Evolutionary conservation across 352 stramenopile species (phyloP).

Genomic region (Globisporangium yorkense): DNA sequence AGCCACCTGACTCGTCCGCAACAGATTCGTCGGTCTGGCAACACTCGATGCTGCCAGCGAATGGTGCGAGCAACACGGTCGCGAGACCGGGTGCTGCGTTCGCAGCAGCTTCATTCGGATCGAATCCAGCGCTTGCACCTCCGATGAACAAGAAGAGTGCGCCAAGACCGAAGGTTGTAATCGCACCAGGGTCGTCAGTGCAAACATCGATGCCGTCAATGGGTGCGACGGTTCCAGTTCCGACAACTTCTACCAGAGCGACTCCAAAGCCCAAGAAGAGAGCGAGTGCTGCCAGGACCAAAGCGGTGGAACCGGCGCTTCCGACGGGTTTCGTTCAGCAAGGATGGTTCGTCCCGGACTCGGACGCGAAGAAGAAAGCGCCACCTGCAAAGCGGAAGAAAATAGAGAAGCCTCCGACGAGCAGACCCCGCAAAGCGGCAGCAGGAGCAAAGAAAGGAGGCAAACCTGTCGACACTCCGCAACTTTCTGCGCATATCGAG

Average conservation of each 20-base stretch:
- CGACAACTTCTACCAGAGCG: background rate
- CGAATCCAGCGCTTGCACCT: too few relatives aligned
- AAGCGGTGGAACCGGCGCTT: background rate
- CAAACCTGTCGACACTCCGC: background rate
- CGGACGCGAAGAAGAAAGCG: background rate
- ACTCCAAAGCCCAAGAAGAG: background rate
- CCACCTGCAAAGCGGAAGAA: background rate
- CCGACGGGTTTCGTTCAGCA: background rate
- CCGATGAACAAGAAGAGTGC: too few relatives aligned
- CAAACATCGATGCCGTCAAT: too few relatives aligned
- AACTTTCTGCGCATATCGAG: background rate
- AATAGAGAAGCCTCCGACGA: background rate
- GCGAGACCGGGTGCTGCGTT: background rate
- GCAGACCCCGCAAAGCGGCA: background rate
- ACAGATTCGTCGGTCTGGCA: too few relatives aligned
- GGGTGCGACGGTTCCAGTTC: too few relatives aligned
- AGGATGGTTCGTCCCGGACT: slow-evolving; percentile 2
- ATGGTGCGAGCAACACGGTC: background rate
- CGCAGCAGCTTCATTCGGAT: background rate
- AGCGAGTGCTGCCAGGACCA: background rate
- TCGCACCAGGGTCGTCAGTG: too few relatives aligned
- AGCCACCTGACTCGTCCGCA: too few relatives aligned
- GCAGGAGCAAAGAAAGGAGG: background rate
- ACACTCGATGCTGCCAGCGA: background rate
- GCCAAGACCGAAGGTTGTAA: too few relatives aligned